phyloP scores from a whole-genome alignment of 1,139 yeast species.

The Kurtzmaniella quercitrusa region DNA sequence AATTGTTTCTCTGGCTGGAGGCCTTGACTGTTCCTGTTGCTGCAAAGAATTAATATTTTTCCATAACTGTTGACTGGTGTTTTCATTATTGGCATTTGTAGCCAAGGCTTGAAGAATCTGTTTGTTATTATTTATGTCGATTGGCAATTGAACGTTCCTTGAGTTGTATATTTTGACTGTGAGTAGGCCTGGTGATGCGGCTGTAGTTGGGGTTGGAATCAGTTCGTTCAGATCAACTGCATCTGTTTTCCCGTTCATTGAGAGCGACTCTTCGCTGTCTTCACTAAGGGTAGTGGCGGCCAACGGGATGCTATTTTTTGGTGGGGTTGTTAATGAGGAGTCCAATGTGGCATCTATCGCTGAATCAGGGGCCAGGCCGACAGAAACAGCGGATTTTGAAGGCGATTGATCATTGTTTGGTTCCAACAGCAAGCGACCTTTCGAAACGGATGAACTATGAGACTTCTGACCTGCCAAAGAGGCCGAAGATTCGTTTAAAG shows the following conservation, averaged over 20 bases:
- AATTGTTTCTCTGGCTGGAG: conserved; percentile 20
- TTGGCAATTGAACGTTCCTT: conserved; percentile 58
- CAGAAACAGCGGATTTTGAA: neutral
- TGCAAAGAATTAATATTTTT: conserved; percentile 26
- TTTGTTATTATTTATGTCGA: conserved; percentile 49
- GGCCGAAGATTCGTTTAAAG: conserved; percentile 15
- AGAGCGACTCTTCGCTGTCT: neutral
- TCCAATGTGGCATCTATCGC: neutral
- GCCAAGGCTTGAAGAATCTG: conserved; percentile 52
- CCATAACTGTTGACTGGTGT: conserved; percentile 33
- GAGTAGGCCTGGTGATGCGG: conserved; percentile 56
- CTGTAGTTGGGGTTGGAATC: conserved; percentile 3
- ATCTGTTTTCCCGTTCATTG: neutral
- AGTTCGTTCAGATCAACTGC: neutral
- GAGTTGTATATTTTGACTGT: conserved; percentile 69
- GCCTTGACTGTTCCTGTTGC: conserved; percentile 12
- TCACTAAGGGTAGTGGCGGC: neutral
- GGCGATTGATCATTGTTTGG: neutral
- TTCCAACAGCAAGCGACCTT: neutral
- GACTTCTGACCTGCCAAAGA: conserved; percentile 3
- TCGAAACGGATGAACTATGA: conserved; percentile 2
- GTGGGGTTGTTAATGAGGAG: neutral
- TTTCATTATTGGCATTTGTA: conserved; percentile 39
- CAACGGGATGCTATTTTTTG: neutral
- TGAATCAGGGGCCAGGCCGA: neutral